phyloP scores from a whole-genome alignment of 371 early-diverging fungal genomes.

The Actinomortierella wolfii region DNA sequence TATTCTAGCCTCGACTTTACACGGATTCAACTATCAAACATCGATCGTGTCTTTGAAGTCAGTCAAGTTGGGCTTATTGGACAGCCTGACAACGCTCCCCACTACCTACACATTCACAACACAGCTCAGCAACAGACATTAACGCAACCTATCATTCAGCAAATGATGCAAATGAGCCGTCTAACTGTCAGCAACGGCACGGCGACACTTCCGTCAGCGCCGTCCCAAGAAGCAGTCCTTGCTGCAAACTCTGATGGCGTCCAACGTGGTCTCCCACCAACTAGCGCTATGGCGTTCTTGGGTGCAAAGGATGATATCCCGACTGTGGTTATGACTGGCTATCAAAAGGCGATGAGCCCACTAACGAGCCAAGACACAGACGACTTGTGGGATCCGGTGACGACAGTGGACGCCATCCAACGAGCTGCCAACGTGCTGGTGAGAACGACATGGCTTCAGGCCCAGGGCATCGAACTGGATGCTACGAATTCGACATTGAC shows the following conservation, averaged over 20 bases:
- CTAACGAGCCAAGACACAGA: constrained; percentile 69
- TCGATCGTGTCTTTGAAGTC: constrained; percentile 63
- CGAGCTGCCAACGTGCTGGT: constrained; percentile 61
- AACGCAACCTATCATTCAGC: constrained; percentile 4
- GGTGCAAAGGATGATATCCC: constrained; percentile 60
- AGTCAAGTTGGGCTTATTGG: constrained; percentile 49
- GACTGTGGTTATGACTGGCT: constrained; percentile 71
- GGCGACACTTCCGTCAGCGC: constrained; percentile 1
- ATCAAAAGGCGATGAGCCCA: constrained; percentile 40
- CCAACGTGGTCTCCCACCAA: constrained; percentile 71
- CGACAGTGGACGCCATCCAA: constrained; percentile 58
- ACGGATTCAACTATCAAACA: constrained; percentile 64
- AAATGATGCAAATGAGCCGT: constrained; percentile 12
- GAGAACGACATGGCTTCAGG: constrained; percentile 55
- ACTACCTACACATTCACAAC: constrained; percentile 30
- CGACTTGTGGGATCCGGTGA: constrained; percentile 54
- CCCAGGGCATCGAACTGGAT: constrained; percentile 50
- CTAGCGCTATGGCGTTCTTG: constrained; percentile 77
- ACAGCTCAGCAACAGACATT: neutral
- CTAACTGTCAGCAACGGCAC: constrained; percentile 22
- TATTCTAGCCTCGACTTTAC: constrained; percentile 61
- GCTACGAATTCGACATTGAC: constrained; percentile 30
- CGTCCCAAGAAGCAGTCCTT: constrained; percentile 22
- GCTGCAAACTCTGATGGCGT: constrained; percentile 54
- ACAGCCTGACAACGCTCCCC: constrained; percentile 5